phyloP scores from a whole-genome alignment of 371 early-diverging fungal genomes.

The Cladochytrium tenue region DNA sequence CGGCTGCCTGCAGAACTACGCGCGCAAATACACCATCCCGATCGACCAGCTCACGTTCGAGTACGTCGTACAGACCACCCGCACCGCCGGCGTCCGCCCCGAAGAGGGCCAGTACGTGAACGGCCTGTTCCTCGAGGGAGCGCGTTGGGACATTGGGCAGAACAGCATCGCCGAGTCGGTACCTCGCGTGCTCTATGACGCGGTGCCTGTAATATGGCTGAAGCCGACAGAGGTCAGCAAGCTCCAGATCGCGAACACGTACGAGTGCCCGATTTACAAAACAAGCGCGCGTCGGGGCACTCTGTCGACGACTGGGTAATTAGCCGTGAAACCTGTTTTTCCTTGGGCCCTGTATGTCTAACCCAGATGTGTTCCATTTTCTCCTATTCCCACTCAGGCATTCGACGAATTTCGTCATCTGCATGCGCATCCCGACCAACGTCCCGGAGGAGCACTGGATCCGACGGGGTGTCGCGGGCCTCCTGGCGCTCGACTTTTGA shows the following conservation, averaged over 20 bases:
- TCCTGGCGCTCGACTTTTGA: slow-evolving; percentile 31
- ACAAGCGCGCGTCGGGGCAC: slow-evolving; percentile 55
- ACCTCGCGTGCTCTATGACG: slow-evolving; percentile 49
- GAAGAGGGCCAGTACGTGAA: slow-evolving; percentile 56
- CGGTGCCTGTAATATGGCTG: slow-evolving; percentile 54
- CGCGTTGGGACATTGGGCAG: slow-evolving; percentile 51
- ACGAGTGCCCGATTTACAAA: slow-evolving; percentile 61
- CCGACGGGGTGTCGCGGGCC: slow-evolving; percentile 46
- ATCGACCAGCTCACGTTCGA: slow-evolving; percentile 53
- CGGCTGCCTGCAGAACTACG: slow-evolving; percentile 58
- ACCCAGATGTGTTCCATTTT: neutral
- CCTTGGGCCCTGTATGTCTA: neutral
- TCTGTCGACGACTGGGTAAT: slow-evolving; percentile 59
- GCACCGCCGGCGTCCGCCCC: slow-evolving; percentile 52
- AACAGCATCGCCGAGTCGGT: slow-evolving; percentile 49
- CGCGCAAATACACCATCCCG: slow-evolving; percentile 56
- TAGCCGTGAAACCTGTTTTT: neutral
- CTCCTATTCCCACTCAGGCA: slow-evolving; percentile 14
- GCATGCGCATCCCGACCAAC: slow-evolving; percentile 49
- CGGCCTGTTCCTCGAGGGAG: slow-evolving; percentile 56
- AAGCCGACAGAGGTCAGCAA: slow-evolving; percentile 46
- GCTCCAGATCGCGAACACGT: slow-evolving; percentile 36
- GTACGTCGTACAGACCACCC: slow-evolving; percentile 42
- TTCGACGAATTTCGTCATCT: slow-evolving; percentile 56
- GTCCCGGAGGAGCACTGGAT: slow-evolving; percentile 55